Percentiles rank a stretch among this genome's conserved stretches.
These are phyloP conservation scores for Lactifluus rugatus DNA, from an alignment of 768 basidiomycete species.

Conservation along the genomic window DNA sequence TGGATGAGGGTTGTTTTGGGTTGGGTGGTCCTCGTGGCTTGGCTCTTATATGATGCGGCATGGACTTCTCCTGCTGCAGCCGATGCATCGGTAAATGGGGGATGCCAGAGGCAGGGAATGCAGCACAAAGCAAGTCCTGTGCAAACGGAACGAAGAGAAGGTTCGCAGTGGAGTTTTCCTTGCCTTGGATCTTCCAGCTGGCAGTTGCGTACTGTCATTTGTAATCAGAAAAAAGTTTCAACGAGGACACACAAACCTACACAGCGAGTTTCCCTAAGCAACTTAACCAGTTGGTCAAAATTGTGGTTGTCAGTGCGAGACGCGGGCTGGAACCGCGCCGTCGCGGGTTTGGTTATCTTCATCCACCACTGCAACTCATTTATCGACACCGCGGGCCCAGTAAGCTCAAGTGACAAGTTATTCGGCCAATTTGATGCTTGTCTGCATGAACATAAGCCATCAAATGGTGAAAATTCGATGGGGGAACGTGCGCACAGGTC, in stretches of 20 bases:
- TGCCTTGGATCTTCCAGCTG: slow-evolving; percentile 16
- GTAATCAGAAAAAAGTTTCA: neutral
- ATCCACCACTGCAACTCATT: slow-evolving; percentile 16
- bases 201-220: slow-evolving; percentile 16
- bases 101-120: slow-evolving; percentile 15
- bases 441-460: neutral
- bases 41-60: neutral
- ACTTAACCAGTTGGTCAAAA: slow-evolving; percentile 5
- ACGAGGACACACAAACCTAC: neutral
- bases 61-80: neutral
- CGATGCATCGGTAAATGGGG: slow-evolving; percentile 5
- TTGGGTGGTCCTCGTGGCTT: neutral
- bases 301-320: slow-evolving; percentile 4
- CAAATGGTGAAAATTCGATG: neutral
- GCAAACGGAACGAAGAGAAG: slow-evolving; percentile 16
- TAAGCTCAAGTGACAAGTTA: slow-evolving; percentile 6
- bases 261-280: slow-evolving; percentile 10
- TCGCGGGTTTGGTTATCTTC: neutral
- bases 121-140: slow-evolving; percentile 11
- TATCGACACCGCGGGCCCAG: slow-evolving; percentile 3
- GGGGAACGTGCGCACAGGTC: neutral
- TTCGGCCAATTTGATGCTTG: slow-evolving; percentile 13
- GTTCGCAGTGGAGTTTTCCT: neutral
- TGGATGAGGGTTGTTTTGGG: neutral
- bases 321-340: slow-evolving; percentile 1